Base-by-base conservation (phyloP, 805 yeast species). In the Metschnikowia lachancei region DNA sequence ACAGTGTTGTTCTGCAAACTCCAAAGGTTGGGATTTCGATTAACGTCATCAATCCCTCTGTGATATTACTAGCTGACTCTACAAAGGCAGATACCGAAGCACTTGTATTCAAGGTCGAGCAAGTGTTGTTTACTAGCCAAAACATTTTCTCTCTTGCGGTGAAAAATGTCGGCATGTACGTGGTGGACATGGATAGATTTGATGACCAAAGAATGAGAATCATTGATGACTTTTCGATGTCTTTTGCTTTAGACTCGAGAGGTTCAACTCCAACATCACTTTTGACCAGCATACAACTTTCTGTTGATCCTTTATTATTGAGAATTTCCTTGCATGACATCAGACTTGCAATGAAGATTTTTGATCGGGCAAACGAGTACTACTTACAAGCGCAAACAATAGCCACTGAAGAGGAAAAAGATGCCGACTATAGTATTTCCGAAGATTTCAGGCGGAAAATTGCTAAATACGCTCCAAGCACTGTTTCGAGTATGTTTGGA, bases 311-410 rank as follows among this genome's bases (percentile, higher is more conserved):
- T 0, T 62, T 94, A 32, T 66, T 92, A 14, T 64, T 92, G 64
- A 76, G 98, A 51, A 77, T 94, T 14, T 90, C 98, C 0, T 65
- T 92, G 46, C 75, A 96, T 49, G 99, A 94, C 69, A 87, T 94
- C 36, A 70, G 87, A 39, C 71, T 95, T 37, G 97, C 96, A 0
- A 63, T 85, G 56, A 70, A 75, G 11, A 87, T 94, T 24, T 76
- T 89, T 53, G 81, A 85, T 54, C 80, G 74, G 53, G 96, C 95
- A 0, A 77, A 84, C 5, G 79, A 74, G 20, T 68, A 80, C 55
- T 78, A 78, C 45, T 52, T 49, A 17, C 53, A 55, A 10, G 62
- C 67, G 0, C 57, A 51, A 32, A 57, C 12, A 22, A 36, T 17
- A 24, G 32, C 10, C 17, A 29, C 11, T 14, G 54, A 46, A 3